These are phyloP conservation scores for Nicotiana attenuata DNA, from an alignment of 257 asterid species.

Conservation along the genomic window DNA sequence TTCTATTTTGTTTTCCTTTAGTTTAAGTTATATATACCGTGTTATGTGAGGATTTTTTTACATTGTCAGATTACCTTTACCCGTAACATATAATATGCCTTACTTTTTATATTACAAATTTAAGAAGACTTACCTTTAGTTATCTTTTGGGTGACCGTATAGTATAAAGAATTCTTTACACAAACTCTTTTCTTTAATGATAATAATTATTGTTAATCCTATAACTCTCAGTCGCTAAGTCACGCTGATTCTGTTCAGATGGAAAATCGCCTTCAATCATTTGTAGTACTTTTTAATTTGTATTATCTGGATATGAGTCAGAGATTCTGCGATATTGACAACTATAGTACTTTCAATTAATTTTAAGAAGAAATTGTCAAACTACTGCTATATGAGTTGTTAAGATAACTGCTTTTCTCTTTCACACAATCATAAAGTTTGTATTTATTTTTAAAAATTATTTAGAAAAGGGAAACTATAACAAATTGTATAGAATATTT, in stretches of 20 bases:
- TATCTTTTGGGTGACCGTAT: too few species aligned
- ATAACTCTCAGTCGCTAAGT: not conserved
- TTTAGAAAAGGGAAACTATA: not conserved
- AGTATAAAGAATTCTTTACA: too few species aligned
- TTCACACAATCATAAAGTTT: not conserved
- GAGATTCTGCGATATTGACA: not conserved
- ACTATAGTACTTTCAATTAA: not conserved
- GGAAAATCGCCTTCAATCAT: not conserved
- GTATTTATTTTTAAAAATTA: not conserved
- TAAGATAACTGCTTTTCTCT: not conserved
- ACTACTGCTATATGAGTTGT: not conserved
- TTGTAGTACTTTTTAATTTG: not conserved
- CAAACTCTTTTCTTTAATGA: not conserved
- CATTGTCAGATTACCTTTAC: too few species aligned
- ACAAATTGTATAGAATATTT: too few species aligned
- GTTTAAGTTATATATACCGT: too few species aligned
- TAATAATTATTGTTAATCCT: not conserved
- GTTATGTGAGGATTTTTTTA: too few species aligned
- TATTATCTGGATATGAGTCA: not conserved
- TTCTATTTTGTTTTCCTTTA: not conserved
- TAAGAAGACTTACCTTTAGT: too few species aligned
- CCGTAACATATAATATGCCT: too few species aligned
- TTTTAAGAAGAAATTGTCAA: not conserved
- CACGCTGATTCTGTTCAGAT: slow-evolving; percentile 7
- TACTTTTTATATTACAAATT: too few species aligned